A percentile compares a stretch with the other conserved stretches of the same genome.
phyloP scores from a whole-genome alignment of 148 eudicot species.

The Rhododendron simsii region DNA sequence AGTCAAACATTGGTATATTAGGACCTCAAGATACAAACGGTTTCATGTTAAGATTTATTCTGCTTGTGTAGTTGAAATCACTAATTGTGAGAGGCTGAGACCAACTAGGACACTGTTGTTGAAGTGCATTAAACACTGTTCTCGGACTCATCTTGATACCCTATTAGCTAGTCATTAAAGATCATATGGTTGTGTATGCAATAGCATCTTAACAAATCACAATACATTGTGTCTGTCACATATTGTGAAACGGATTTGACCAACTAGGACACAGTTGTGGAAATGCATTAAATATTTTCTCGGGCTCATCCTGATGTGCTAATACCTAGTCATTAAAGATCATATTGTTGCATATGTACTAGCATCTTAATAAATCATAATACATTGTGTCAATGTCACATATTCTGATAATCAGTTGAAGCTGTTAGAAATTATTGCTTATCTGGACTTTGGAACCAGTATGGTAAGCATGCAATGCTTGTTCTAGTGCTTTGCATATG shows the following conservation, averaged over 20 bases:
- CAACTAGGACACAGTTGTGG: neutral
- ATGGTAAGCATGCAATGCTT: neutral
- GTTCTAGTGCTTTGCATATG: neutral
- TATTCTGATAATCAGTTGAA: neutral
- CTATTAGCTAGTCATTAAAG: neutral
- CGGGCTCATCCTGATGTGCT: neutral
- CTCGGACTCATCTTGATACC: neutral
- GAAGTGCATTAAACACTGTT: neutral
- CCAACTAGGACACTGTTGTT: neutral
- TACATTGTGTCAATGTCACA: neutral
- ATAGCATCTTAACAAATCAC: neutral
- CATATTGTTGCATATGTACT: neutral
- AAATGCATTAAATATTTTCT: neutral
- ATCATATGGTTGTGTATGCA: neutral
- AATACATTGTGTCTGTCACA: neutral
- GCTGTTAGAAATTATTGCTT: neutral
- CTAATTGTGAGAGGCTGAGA: neutral
- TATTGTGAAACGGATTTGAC: neutral
- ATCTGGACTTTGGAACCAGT: neutral
- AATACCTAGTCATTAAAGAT: neutral
- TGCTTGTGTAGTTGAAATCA: neutral
- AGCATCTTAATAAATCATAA: neutral
- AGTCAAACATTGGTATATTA: neutral
- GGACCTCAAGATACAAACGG: neutral
- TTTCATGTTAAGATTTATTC: neutral